phyloP scores from a whole-genome alignment of 352 stramenopile genomes.

The Pythium sp. region DNA sequence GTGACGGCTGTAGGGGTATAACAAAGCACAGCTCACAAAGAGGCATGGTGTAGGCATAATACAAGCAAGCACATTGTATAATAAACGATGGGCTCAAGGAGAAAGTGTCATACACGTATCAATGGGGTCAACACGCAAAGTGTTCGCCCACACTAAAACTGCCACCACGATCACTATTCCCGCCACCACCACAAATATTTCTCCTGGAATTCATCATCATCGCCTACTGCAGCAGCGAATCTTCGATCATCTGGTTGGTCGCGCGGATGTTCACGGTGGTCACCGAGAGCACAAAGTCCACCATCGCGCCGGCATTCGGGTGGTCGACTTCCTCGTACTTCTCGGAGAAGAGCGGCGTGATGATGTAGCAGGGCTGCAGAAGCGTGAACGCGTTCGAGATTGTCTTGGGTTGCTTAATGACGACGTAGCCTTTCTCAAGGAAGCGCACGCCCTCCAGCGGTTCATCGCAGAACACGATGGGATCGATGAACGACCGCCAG shows the following conservation, averaged over 20 bases:
- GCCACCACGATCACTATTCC: not conserved
- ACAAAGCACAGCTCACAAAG: too few relatives aligned
- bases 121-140: not conserved
- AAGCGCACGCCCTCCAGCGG: conserved; percentile 37
- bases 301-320: conserved; percentile 14
- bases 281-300: conserved; percentile 24
- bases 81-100: too few relatives aligned
- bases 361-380: conserved; percentile 21
- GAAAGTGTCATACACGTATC: too few relatives aligned
- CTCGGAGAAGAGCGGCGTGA: conserved; percentile 20
- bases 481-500: conserved; percentile 37
- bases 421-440: conserved; percentile 39
- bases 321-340: conserved; percentile 17
- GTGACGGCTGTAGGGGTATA: too few relatives aligned
- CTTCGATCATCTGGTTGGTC: conserved; percentile 25
- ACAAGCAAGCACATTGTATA: too few relatives aligned
- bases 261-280: conserved; percentile 20
- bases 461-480: conserved; percentile 37
- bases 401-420: conserved; percentile 24
- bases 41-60: too few relatives aligned
- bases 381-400: conserved; percentile 7
- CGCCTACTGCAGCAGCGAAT: conserved; percentile 19
- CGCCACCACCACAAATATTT: not conserved
- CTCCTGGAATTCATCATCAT: not conserved
- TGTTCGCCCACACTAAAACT: not conserved